Evolutionary conservation across 225 moss, liverwort and hornwort genomes (phyloP).

Genomic region (Rhytidiadelphus loreus): DNA sequence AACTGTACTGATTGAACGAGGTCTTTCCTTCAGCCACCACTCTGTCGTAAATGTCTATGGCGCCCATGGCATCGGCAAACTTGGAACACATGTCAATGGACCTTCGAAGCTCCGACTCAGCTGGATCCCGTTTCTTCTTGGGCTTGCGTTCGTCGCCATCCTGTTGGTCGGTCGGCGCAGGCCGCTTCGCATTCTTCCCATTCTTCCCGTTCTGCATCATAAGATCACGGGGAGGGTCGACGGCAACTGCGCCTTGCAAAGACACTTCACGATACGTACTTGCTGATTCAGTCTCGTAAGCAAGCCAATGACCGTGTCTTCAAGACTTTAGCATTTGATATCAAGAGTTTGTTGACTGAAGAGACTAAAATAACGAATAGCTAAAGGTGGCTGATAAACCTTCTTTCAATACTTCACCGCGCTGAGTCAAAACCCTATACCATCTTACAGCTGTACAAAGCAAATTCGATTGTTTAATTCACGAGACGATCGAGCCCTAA

Average conservation of each 20-base stretch:
- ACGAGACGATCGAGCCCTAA: background rate
- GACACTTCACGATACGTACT: background rate
- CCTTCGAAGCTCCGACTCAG: conserved; percentile 64
- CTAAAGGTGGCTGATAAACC: background rate
- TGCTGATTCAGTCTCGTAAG: background rate
- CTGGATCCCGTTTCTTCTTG: conserved; percentile 60
- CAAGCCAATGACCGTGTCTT: background rate
- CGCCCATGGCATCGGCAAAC: conserved; percentile 65
- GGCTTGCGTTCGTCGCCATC: conserved; percentile 35
- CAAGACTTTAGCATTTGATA: background rate
- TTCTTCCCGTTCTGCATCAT: conserved; percentile 22
- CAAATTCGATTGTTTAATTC: background rate
- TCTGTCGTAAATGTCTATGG: conserved; percentile 62
- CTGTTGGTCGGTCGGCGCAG: conserved; percentile 16
- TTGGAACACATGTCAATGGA: conserved; percentile 95
- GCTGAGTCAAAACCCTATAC: background rate
- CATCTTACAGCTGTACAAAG: background rate
- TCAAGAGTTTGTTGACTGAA: background rate
- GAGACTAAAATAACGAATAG: background rate
- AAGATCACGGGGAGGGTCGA: background rate
- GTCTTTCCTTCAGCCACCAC: conserved; percentile 44
- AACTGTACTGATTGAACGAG: conserved; percentile 82
- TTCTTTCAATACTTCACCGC: background rate
- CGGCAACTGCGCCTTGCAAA: background rate
- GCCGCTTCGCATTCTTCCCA: conserved; percentile 21